Percentiles rank a stretch among this genome's conserved stretches.
Conservation (phyloP, 1,284 basidiomycete species). For the Moesziomyces sp. region DNA sequence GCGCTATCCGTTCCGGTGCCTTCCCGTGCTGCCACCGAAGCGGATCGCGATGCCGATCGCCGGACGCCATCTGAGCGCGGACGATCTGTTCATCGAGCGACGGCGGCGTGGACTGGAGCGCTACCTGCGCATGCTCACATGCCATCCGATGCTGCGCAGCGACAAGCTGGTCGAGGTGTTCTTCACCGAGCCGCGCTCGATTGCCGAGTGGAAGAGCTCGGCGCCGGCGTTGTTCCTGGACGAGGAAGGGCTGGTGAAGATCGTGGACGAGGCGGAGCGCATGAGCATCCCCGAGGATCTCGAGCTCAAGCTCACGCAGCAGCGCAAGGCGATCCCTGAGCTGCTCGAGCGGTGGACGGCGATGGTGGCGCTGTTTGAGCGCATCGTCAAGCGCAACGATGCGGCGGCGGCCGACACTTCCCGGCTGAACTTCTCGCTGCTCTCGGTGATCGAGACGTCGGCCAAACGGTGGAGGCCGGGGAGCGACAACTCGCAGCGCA, state of each 20-base stretch:
- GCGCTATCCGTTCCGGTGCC: constrained; percentile 53
- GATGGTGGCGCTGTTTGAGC: constrained; percentile 46
- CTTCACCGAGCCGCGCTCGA: constrained; percentile 33
- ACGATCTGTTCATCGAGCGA: constrained; percentile 47
- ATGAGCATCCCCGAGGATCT: constrained; percentile 49
- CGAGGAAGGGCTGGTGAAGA: constrained; percentile 41
- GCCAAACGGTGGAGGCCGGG: constrained; percentile 43
- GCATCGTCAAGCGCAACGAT: constrained; percentile 47
- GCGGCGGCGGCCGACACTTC: constrained; percentile 49
- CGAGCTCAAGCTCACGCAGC: constrained; percentile 43
- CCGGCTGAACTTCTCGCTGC: constrained; percentile 44
- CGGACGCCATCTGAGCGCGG: constrained; percentile 40
- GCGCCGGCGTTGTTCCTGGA: constrained; percentile 46
- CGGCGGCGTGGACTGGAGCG: constrained; percentile 44
- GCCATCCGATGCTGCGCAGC: constrained; percentile 43
- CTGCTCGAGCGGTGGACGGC: constrained; percentile 44
- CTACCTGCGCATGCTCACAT: constrained; percentile 36
- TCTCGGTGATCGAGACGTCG: constrained; percentile 37
- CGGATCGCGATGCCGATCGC: constrained; percentile 46
- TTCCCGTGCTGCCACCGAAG: constrained; percentile 52
- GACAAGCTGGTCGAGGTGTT: constrained; percentile 50
- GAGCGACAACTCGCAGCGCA: constrained; percentile 30
- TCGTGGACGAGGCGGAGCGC: constrained; percentile 41
- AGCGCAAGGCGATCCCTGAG: constrained; percentile 38
- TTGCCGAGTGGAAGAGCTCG: constrained; percentile 38